These are phyloP conservation scores for Yarrowia deformans DNA, from an alignment of 805 yeast genomes.

Conservation along the genomic window DNA sequence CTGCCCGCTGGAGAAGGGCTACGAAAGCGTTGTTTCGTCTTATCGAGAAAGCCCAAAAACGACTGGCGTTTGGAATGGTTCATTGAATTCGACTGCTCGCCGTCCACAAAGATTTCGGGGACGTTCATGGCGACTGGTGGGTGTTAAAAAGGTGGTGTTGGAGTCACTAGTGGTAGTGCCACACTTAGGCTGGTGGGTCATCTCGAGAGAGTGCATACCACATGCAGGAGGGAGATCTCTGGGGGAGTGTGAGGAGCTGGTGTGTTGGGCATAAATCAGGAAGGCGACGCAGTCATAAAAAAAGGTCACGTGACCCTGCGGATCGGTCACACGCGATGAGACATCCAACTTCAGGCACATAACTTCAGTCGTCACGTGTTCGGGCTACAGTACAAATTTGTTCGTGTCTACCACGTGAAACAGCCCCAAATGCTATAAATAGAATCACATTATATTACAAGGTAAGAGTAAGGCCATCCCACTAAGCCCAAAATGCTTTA, in stretches of 20 bases:
- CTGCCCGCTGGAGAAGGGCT: conserved; percentile 20
- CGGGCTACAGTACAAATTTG: too few species aligned
- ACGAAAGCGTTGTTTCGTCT: conserved; percentile 16
- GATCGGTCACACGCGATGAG: neutral
- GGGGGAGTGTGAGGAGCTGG: neutral
- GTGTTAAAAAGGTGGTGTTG: neutral
- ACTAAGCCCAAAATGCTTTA: too few species aligned
- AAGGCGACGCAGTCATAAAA: neutral
- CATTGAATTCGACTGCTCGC: neutral
- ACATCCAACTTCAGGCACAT: too few species aligned
- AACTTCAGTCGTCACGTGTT: too few species aligned
- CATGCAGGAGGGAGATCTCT: conserved; percentile 32
- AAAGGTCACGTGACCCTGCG: neutral
- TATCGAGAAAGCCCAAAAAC: conserved; percentile 14
- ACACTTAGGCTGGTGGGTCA: conserved; percentile 3
- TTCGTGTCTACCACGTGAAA: neutral
- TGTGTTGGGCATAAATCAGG: neutral
- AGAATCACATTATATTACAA: neutral
- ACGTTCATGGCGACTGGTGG: conserved; percentile 5
- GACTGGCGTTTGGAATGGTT: conserved; percentile 17
- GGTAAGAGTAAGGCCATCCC: too few species aligned
- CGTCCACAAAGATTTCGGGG: conserved; percentile 21
- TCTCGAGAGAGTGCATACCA: neutral
- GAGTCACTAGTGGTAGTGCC: neutral
- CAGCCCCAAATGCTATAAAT: neutral